Evolutionary conservation across 2,329 filamentous ascomycete genomes (phyloP).

Genomic region (Purpureocillium takamizusanense): DNA sequence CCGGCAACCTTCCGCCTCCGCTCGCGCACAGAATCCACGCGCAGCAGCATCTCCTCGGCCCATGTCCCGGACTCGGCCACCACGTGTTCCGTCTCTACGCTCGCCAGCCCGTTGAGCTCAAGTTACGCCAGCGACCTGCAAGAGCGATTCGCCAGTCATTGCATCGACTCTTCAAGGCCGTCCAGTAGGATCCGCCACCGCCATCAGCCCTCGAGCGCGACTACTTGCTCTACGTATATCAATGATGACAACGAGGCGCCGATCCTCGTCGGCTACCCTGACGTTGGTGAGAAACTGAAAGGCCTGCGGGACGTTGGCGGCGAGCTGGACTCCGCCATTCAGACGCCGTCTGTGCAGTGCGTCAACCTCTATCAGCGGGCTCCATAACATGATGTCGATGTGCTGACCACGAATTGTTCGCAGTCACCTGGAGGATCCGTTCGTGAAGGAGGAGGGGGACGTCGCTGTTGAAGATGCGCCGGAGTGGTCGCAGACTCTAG

Average conservation of each 20-base stretch:
- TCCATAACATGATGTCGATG: neutral
- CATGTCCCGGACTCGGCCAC: conserved; percentile 29
- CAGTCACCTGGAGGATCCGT: conserved; percentile 4
- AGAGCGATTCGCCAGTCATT: conserved; percentile 19
- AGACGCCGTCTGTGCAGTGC: neutral
- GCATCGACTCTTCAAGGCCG: conserved; percentile 14
- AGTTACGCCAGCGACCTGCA: conserved; percentile 23
- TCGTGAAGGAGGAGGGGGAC: conserved; percentile 7
- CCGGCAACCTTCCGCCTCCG: conserved; percentile 18
- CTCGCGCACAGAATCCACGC: conserved; percentile 26
- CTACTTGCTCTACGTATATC: conserved; percentile 28
- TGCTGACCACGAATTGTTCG: too few species aligned
- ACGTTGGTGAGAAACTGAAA: conserved; percentile 5
- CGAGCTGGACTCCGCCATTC: neutral
- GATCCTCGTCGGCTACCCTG: conserved; percentile 15
- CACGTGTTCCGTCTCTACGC: conserved; percentile 23
- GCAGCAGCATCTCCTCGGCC: conserved; percentile 27
- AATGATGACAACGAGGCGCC: conserved; percentile 24
- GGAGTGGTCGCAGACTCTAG: conserved; percentile 7
- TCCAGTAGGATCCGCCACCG: conserved; percentile 21
- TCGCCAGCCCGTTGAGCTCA: conserved; percentile 26
- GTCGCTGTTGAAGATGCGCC: conserved; percentile 4
- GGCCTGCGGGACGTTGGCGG: neutral
- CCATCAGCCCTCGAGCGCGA: conserved; percentile 22
- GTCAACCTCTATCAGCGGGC: too few species aligned